Base-by-base conservation (phyloP, 345 rosid genomes). In the Arabis hirsuta region DNA sequence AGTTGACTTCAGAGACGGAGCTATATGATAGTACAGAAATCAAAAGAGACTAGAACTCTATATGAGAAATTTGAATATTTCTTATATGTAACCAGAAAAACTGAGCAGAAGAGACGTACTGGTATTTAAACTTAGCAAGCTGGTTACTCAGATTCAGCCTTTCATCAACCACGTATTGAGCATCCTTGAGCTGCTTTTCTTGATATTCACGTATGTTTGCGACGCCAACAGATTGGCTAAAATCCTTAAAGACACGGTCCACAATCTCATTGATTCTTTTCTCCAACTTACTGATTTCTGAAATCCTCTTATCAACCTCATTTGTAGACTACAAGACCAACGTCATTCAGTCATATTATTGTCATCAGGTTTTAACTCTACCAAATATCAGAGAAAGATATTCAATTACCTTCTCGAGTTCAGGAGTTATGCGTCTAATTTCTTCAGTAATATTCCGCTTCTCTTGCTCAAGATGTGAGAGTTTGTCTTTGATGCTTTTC, bases 121-220 rank as follows among this genome's bases (percentile, higher is more conserved):
- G 97, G 82, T 91, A 91, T 70, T 91, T 94, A 81, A 89, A 80
- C 87, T 94, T 94, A 14, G 97, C 84, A 53, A 95, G 85, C 89
- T 91, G 99, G 72, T 85, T 92, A 66, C 93, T 95, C 77, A 95
- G 80, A 76, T 74, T 85, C 76, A 95, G 86, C 84, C 96, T 91
- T 76, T 90, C 98, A 70, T 95, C 96, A 62, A 91, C 99, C 83
- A 85, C 85, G 65, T 81, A 61, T 78, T 90, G 86, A 42, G 98
- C 96, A 84, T 80, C 90, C 86, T 92, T 91, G 67, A 95, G 85
- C 84, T 95, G 96, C 71, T 85, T 90, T 82, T 95, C 99, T 78
- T 95, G 98, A 79, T 90, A 95, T 81, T 90, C 96, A 58, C 96
- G 99, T 69, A 95, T 91, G 75, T 95, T 95, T 71, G 86, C 80